Conservation (phyloP, 2,329 filamentous ascomycete genomes). For the Aureobasidium sp. region DNA sequence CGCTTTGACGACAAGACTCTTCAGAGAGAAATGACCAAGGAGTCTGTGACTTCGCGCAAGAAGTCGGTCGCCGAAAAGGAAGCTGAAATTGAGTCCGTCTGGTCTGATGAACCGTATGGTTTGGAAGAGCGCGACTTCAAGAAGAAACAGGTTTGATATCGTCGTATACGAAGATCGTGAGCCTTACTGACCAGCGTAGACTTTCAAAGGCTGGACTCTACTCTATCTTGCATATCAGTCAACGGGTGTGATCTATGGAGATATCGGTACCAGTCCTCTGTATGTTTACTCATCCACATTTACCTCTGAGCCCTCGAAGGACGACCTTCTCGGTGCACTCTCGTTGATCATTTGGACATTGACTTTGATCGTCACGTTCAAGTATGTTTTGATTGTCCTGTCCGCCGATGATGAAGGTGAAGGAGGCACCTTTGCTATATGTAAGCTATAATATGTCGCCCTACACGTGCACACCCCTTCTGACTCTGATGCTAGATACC, state of each 20-base stretch:
- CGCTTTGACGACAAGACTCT: slow-evolving; percentile 5
- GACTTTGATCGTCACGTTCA: slow-evolving; percentile 59
- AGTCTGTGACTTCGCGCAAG: slow-evolving; percentile 3
- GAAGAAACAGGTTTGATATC: slow-evolving; percentile 9
- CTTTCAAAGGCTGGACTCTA: slow-evolving; percentile 12
- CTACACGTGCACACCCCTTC: background rate
- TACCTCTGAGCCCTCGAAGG: slow-evolving; percentile 40
- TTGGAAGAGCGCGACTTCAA: slow-evolving; percentile 12
- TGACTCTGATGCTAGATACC: slow-evolving; percentile 32
- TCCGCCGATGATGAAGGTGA: slow-evolving; percentile 62
- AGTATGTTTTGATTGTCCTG: slow-evolving; percentile 59
- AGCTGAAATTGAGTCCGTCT: slow-evolving; percentile 5
- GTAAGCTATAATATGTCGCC: background rate
- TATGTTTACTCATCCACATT: slow-evolving; percentile 67
- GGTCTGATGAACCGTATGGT: slow-evolving; percentile 9
- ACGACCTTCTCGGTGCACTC: slow-evolving; percentile 54
- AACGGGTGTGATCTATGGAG: slow-evolving; percentile 59
- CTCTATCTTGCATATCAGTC: slow-evolving; percentile 51
- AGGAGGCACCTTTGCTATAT: slow-evolving; percentile 60
- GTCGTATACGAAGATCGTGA: background rate
- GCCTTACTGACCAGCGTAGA: background rate
- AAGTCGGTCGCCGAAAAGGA: slow-evolving; percentile 8
- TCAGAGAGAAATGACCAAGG: background rate
- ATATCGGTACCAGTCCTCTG: slow-evolving; percentile 59
- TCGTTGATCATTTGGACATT: slow-evolving; percentile 63